A percentile compares a stretch with the other conserved stretches of the same genome.
These are phyloP conservation scores for Cucumis hystrix DNA, from an alignment of 306 rosid species.

Conservation along the genomic window DNA sequence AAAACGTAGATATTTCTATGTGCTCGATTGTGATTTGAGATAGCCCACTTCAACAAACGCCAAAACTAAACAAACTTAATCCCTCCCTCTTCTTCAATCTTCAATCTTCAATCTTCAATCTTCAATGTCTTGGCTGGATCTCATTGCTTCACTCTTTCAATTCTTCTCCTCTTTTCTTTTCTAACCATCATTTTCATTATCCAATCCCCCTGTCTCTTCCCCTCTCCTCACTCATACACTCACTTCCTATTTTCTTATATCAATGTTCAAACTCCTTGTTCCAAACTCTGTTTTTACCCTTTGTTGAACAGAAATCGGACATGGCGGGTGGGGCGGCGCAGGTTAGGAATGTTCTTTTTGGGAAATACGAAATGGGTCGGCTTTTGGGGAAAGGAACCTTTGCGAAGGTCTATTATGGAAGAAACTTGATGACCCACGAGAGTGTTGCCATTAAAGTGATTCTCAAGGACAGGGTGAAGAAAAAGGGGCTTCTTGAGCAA, in stretches of 20 bases:
- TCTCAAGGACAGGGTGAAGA: constrained; percentile 48
- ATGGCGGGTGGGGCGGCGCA: neutral
- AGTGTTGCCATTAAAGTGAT: constrained; percentile 67
- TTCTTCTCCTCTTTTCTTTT: neutral
- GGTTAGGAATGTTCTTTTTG: constrained; percentile 27
- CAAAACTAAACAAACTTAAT: neutral
- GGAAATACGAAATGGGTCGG: constrained; percentile 73
- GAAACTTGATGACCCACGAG: constrained; percentile 35
- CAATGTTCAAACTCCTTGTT: neutral
- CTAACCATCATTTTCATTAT: neutral
- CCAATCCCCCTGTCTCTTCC: neutral
- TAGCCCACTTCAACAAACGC: neutral
- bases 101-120: neutral
- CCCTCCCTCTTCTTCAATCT: neutral
- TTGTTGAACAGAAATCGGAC: neutral
- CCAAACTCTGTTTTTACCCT: neutral
- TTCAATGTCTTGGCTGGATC: neutral
- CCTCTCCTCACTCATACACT: neutral
- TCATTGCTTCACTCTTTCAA: neutral
- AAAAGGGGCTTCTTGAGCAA: constrained; percentile 49
- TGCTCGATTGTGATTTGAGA: neutral
- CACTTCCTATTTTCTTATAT: neutral
- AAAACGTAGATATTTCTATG: neutral
- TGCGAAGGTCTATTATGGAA: constrained; percentile 54
- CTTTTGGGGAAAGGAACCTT: constrained; percentile 64